A percentile compares a stretch with the other conserved stretches of the same genome.
phyloP scores from a whole-genome alignment of 2,329 filamentous ascomycete species.

The Botryotinia narcissicola region DNA sequence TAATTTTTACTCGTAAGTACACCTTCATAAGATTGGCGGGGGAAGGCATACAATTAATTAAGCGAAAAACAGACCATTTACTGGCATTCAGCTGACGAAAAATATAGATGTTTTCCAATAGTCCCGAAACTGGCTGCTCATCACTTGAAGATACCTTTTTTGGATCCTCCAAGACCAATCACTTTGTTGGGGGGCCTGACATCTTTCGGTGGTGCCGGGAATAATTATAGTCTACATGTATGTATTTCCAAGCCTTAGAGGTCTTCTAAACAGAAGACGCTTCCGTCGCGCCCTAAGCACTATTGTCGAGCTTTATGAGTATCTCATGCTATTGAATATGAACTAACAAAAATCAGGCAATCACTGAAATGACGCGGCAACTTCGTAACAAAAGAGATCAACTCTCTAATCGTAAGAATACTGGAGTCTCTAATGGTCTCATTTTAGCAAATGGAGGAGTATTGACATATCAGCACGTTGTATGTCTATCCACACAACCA shows the following conservation, averaged over 20 bases:
- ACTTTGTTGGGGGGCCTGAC: slow-evolving; percentile 65
- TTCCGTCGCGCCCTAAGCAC: too few relatives aligned
- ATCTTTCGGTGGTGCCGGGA: slow-evolving; percentile 67
- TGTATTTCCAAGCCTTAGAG: slow-evolving; percentile 24
- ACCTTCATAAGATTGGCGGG: not conserved
- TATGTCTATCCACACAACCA: slow-evolving; percentile 54
- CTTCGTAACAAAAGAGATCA: slow-evolving; percentile 42
- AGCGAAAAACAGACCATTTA: not conserved
- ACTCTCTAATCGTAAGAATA: slow-evolving; percentile 14
- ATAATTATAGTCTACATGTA: slow-evolving; percentile 70
- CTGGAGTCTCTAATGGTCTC: slow-evolving; percentile 50
- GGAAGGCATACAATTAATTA: accelerated
- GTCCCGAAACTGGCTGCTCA: slow-evolving; percentile 64
- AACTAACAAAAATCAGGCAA: slow-evolving; percentile 38
- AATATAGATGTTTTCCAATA: slow-evolving; percentile 62
- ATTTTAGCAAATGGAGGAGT: slow-evolving; percentile 65
- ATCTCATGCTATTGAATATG: not conserved
- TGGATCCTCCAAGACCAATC: slow-evolving; percentile 48
- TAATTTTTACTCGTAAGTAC: slow-evolving; percentile 60
- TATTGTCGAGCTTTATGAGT: not conserved
- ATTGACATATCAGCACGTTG: slow-evolving; percentile 62
- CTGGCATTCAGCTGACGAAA: slow-evolving; percentile 9
- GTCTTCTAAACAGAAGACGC: too few relatives aligned
- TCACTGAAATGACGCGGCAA: slow-evolving; percentile 55
- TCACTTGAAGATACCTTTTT: slow-evolving; percentile 54